These are phyloP conservation scores for Neoarthrinium moseri DNA, from an alignment of 2,329 filamentous ascomycete genomes.

Conservation along the genomic window DNA sequence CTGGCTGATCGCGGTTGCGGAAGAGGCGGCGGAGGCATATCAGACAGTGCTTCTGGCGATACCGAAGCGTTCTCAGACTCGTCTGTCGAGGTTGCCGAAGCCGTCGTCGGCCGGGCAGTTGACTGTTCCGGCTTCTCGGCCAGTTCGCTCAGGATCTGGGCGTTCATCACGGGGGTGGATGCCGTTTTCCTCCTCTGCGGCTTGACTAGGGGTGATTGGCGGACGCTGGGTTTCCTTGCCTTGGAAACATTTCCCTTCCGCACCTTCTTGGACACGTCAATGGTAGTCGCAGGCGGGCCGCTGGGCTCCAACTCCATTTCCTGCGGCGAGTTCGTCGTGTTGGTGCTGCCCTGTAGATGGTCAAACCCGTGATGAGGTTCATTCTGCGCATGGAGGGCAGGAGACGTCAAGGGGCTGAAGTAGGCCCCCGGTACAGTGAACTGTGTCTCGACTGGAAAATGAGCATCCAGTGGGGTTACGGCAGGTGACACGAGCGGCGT, in stretches of 20 bases:
- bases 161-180: slow-evolving; percentile 55
- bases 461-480: slow-evolving; percentile 74
- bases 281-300: slow-evolving; percentile 35
- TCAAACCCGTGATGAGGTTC: slow-evolving; percentile 48
- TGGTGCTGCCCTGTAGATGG: slow-evolving; percentile 35
- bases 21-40: slow-evolving; percentile 68
- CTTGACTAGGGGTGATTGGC: slow-evolving; percentile 73
- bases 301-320: slow-evolving; percentile 55
- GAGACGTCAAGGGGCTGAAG: slow-evolving; percentile 81
- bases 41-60: slow-evolving; percentile 61
- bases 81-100: slow-evolving; percentile 42
- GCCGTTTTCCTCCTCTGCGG: slow-evolving; percentile 55
- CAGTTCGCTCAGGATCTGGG: slow-evolving; percentile 54
- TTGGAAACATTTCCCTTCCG: slow-evolving; percentile 53
- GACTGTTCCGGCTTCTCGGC: slow-evolving; percentile 34
- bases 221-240: slow-evolving; percentile 54
- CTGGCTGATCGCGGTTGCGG: slow-evolving; percentile 63
- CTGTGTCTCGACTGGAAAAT: slow-evolving; percentile 59
- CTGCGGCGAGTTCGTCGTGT: slow-evolving; percentile 51
- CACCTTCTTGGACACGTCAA: slow-evolving; percentile 50
- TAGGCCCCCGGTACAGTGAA: slow-evolving; percentile 70
- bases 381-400: slow-evolving; percentile 72
- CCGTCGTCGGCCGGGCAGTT: slow-evolving; percentile 26
- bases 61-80: slow-evolving; percentile 64
- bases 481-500: slow-evolving; percentile 83